Conservation (phyloP, 768 basidiomycete genomes). For the Lactifluus piperatus region DNA sequence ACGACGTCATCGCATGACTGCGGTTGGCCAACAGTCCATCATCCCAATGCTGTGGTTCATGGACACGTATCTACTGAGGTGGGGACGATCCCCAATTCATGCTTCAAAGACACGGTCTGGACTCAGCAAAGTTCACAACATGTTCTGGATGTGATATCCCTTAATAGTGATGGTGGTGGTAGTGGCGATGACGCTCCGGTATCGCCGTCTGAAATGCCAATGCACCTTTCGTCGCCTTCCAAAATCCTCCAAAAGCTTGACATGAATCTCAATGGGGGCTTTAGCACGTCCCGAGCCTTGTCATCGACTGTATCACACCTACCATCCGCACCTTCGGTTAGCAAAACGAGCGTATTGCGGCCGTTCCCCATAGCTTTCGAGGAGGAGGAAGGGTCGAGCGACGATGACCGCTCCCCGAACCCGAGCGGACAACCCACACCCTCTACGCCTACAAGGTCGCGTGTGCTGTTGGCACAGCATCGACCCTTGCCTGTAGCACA, state of each 20-base stretch:
- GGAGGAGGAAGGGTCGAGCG: slow-evolving; percentile 6
- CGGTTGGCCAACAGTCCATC: neutral
- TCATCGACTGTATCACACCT: neutral
- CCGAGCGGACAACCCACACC: neutral
- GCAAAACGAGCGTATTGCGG: neutral
- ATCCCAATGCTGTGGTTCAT: neutral
- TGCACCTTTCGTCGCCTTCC: neutral
- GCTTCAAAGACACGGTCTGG: neutral
- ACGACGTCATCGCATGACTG: neutral
- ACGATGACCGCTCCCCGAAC: neutral
- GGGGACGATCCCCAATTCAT: neutral
- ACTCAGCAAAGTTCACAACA: neutral
- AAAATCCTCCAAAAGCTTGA: slow-evolving; percentile 6
- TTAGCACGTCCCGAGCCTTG: neutral
- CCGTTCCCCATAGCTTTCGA: slow-evolving; percentile 12
- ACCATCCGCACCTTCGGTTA: neutral
- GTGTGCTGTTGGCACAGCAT: neutral
- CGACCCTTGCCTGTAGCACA: neutral
- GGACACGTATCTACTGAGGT: neutral
- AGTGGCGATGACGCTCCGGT: neutral
- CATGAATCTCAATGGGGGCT: neutral
- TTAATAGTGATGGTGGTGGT: neutral
- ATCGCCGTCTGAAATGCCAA: neutral
- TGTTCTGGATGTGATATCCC: neutral
- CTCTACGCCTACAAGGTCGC: neutral